Base-by-base conservation (phyloP, 148 eudicot genomes). In the Polygonum maritimum region DNA sequence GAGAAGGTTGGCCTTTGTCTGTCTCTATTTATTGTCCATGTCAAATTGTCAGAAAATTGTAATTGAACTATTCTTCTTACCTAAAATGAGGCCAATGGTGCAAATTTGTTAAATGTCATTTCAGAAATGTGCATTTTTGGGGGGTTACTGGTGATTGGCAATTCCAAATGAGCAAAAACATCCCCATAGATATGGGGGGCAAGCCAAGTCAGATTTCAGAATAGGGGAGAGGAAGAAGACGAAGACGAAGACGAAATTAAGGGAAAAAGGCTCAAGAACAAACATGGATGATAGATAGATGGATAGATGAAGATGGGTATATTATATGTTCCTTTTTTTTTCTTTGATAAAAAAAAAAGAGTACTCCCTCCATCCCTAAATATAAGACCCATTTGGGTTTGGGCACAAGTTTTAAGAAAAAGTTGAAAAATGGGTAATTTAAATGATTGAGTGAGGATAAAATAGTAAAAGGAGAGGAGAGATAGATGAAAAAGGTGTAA, bases 131-230 rank as follows among this genome's bases (percentile, higher is more conserved):
- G 16, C 10, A 60, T 60, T 9, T 26, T 9, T 60, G 7, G 3
- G 19, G 19, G 19, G 49, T n/a, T 54, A 60, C 15, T 26, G 63
- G 36, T 11, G 13, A 21, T 26, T 57, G 63, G 69, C 69, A 60
- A 60, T 31, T 60, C 26, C 69, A 26, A 54, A 54, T 21, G 69
- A 60, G 36, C 69, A 60, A 60, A 11, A 14, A 60, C 35, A 22
- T 31, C 69, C 31, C 69, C 69, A 60, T 60, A 60, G 69, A 31
- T 22, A 60, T 60, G 12, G 69, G 69, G 69, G 69, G 16, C 69
- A 60, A 60, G n/a, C n/a, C n/a, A n/a, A n/a, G n/a, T n/a, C n/a
- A n/a, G n/a, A n/a, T n/a, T 11, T 60, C 38, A 31, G 14, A 31
- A 31, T 31, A 11, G 33, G 31, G 31, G 21, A 12, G 33, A 21